Percentiles rank a stretch among this genome's conserved stretches.
These are phyloP conservation scores for Tylopilus vinaceipallidus DNA, from an alignment of 768 basidiomycete species.

Conservation along the genomic window DNA sequence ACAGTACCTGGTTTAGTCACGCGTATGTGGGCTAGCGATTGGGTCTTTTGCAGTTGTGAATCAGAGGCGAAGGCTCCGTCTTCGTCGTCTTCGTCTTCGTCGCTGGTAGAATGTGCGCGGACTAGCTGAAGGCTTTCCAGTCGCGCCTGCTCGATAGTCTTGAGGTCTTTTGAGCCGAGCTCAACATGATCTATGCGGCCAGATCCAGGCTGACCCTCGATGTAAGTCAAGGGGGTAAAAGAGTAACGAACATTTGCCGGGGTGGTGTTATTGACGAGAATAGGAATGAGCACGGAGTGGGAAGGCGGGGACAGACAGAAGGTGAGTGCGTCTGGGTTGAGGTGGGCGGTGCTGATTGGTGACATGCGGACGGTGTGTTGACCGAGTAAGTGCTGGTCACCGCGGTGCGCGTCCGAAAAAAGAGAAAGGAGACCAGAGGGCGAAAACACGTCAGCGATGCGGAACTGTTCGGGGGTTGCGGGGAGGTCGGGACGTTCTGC, in stretches of 20 bases:
- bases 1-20: constrained; percentile 72
- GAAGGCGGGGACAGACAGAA: constrained; percentile 67
- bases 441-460: constrained; percentile 47
- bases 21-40: constrained; percentile 70
- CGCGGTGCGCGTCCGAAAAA: constrained; percentile 33
- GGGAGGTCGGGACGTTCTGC: constrained; percentile 37
- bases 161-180: constrained; percentile 61
- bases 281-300: constrained; percentile 65
- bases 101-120: constrained; percentile 46
- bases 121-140: constrained; percentile 48
- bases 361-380: constrained; percentile 92
- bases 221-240: constrained; percentile 60
- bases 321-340: constrained; percentile 73
- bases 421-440: constrained; percentile 50
- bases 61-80: constrained; percentile 30
- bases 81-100: constrained; percentile 69
- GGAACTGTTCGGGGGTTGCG: constrained; percentile 45
- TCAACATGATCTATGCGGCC: constrained; percentile 54
- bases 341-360: constrained; percentile 87
- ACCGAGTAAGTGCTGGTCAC: constrained; percentile 68
- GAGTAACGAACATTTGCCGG: constrained; percentile 71
- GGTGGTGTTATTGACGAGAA: constrained; percentile 90
- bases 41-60: constrained; percentile 65
- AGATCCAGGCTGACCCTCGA: constrained; percentile 36
- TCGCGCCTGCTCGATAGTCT: constrained; percentile 60